phyloP scores from a whole-genome alignment of 1,139 yeast species.

The Sugiyamaella japonica region DNA sequence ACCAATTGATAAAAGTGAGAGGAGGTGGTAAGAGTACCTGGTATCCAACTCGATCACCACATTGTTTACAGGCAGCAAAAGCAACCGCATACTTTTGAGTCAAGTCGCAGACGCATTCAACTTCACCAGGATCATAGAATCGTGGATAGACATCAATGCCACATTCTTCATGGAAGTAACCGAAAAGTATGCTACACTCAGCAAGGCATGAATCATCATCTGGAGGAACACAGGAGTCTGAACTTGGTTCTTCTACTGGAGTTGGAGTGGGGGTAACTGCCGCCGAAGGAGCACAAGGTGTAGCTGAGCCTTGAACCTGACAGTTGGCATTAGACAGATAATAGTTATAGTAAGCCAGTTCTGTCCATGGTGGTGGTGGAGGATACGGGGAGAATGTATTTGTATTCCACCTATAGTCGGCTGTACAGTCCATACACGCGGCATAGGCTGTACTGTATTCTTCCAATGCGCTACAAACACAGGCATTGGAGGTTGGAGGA shows the following conservation, averaged over 20 bases:
- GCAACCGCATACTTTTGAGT: background rate
- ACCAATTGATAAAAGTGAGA: slow-evolving; percentile 1
- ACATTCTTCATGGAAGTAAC: slow-evolving; percentile 1
- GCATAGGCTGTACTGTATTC: background rate
- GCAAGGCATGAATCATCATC: slow-evolving; percentile 1
- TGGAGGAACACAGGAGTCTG: background rate
- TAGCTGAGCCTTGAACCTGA: background rate
- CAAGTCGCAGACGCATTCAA: background rate
- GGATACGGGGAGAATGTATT: slow-evolving; percentile 1
- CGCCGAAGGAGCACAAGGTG: slow-evolving; percentile 6
- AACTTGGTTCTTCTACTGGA: background rate
- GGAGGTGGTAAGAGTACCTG: background rate
- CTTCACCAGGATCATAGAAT: background rate
- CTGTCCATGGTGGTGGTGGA: slow-evolving; percentile 8
- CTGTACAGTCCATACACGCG: slow-evolving; percentile 2
- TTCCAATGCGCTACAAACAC: slow-evolving; percentile 1
- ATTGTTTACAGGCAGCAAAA: slow-evolving; percentile 4
- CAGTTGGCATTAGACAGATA: background rate
- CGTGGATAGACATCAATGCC: background rate
- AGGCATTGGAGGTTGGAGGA: background rate
- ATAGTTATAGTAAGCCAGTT: slow-evolving; percentile 5
- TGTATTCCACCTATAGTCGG: slow-evolving; percentile 2
- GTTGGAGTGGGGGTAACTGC: slow-evolving; percentile 1
- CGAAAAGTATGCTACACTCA: background rate
- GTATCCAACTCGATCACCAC: slow-evolving; percentile 4